Percentiles rank a stretch among this genome's conserved stretches.
phyloP scores from a whole-genome alignment of 2,329 filamentous ascomycete species.

The Aspergillus arachidicola region DNA sequence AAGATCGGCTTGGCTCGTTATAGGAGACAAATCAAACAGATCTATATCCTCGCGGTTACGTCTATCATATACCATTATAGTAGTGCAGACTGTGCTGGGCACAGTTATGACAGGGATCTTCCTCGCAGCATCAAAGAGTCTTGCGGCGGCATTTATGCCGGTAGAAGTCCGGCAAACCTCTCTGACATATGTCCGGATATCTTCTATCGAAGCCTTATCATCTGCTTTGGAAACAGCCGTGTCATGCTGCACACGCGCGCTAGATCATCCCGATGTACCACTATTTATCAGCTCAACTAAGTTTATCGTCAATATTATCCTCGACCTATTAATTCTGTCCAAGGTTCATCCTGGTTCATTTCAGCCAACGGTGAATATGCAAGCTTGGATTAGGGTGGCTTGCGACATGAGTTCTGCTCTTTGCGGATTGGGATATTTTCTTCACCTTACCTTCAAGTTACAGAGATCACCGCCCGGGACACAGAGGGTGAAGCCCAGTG shows the following conservation, averaged over 20 bases:
- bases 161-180: slow-evolving; percentile 58
- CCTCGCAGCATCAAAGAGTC: slow-evolving; percentile 54
- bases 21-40: slow-evolving; percentile 64
- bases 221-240: slow-evolving; percentile 67
- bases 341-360: slow-evolving; percentile 61
- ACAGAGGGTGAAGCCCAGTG: not conserved
- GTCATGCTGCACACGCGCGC: slow-evolving; percentile 61
- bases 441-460: slow-evolving; percentile 28
- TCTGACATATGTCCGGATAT: slow-evolving; percentile 66
- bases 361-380: slow-evolving; percentile 63
- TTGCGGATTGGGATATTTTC: slow-evolving; percentile 62
- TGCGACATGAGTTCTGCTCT: slow-evolving; percentile 62
- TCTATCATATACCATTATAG: slow-evolving; percentile 62
- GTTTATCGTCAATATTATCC: slow-evolving; percentile 66
- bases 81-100: slow-evolving; percentile 59
- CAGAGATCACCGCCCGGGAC: not conserved
- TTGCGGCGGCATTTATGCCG: slow-evolving; percentile 67
- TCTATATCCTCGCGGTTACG: slow-evolving; percentile 54
- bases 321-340: slow-evolving; percentile 69
- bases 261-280: slow-evolving; percentile 71
- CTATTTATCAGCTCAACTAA: slow-evolving; percentile 66
- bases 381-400: slow-evolving; percentile 64
- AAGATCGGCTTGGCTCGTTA: slow-evolving; percentile 67
- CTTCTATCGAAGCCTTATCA: slow-evolving; percentile 63
- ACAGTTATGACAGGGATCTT: slow-evolving; percentile 64